Conservation (phyloP, 495 filamentous ascomycete species). For the Glarea lozoyensis region DNA sequence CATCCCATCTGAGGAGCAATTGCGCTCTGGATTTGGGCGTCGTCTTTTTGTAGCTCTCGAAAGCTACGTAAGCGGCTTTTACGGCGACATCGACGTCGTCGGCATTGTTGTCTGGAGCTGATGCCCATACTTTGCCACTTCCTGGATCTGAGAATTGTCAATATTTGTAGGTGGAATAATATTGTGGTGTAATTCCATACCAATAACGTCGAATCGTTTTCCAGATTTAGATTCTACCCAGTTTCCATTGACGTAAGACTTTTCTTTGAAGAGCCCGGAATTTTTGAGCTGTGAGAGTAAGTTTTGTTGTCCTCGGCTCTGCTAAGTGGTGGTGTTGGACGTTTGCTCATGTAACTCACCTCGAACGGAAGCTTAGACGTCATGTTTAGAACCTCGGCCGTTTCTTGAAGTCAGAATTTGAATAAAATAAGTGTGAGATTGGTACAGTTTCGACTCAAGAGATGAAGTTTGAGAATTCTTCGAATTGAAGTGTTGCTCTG, state of each 20-base stretch:
- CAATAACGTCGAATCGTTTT: slow-evolving; percentile 57
- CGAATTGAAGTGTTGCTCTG: no score
- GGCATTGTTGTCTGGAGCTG: slow-evolving; percentile 48
- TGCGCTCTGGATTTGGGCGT: slow-evolving; percentile 54
- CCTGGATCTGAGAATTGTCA: slow-evolving; percentile 44
- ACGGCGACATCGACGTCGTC: slow-evolving; percentile 56
- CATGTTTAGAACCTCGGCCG: slow-evolving; percentile 9
- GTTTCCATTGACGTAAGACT: slow-evolving; percentile 51
- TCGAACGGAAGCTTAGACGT: slow-evolving; percentile 13
- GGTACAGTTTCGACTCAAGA: no score
- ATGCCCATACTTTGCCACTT: slow-evolving; percentile 53
- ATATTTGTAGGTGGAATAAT: background rate
- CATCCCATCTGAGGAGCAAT: slow-evolving; percentile 52
- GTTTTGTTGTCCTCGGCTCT: no score
- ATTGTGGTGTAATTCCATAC: slow-evolving; percentile 25
- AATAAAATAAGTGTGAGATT: no score
- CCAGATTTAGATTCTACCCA: slow-evolving; percentile 56
- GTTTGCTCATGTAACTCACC: no score
- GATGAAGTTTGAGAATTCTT: no score
- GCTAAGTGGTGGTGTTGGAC: no score
- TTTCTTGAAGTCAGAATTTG: no score
- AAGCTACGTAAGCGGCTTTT: slow-evolving; percentile 48
- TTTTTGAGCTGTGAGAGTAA: slow-evolving; percentile 40
- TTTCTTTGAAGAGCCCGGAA: slow-evolving; percentile 46
- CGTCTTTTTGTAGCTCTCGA: slow-evolving; percentile 49